These are phyloP conservation scores for Curvularia spicifera DNA, from an alignment of 2,329 filamentous ascomycete genomes.

Conservation along the genomic window DNA sequence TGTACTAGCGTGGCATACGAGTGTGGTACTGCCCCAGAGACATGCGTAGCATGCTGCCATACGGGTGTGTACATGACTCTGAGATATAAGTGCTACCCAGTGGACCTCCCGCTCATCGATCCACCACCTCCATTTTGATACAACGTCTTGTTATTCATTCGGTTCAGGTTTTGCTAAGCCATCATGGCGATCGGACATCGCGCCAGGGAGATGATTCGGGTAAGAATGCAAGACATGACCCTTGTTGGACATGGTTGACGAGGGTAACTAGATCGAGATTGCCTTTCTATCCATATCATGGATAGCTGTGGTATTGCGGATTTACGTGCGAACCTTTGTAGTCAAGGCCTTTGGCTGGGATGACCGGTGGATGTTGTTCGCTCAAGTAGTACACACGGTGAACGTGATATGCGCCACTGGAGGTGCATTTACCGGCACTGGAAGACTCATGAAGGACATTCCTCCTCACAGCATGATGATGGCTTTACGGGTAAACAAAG, in stretches of 20 bases:
- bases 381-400: constrained; percentile 13
- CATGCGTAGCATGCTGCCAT: background rate
- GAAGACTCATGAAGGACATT: constrained; percentile 8
- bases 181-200: constrained; percentile 4
- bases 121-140: background rate
- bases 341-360: constrained; percentile 22
- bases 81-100: background rate
- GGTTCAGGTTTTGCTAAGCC: background rate
- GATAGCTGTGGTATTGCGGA: constrained; percentile 10
- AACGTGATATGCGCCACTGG: constrained; percentile 5
- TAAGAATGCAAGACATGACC: background rate
- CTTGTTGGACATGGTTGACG: background rate
- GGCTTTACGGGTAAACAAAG: background rate
- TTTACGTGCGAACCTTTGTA: constrained; percentile 16
- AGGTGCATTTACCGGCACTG: constrained; percentile 13
- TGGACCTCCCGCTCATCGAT: background rate
- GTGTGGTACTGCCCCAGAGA: background rate
- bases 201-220: constrained; percentile 1
- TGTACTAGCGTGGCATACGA: background rate
- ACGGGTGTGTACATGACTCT: background rate
- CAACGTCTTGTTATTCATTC: background rate
- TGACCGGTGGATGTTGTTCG: constrained; percentile 24
- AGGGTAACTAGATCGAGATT: background rate
- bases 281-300: constrained; percentile 7
- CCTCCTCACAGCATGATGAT: constrained; percentile 7